Percentiles rank a stretch among this genome's conserved stretches.
Evolutionary conservation across 2,329 filamentous ascomycete species (phyloP).

Genomic region (Clarireedia homoeocarpa): DNA sequence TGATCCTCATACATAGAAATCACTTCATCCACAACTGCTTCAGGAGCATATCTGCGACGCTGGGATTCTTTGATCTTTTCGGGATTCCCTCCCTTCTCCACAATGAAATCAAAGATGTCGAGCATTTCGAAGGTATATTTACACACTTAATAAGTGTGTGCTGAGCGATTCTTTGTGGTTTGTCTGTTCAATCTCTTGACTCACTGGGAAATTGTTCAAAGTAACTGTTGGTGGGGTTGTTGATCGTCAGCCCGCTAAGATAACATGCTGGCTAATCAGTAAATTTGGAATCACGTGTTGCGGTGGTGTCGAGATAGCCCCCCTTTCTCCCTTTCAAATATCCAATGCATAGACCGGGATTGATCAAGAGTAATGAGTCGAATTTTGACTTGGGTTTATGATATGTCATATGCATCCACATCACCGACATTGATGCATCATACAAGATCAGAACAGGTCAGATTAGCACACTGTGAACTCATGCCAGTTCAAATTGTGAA

Average conservation of each 20-base stretch:
- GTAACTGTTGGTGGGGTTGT: constrained; percentile 7
- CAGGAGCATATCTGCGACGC: constrained; percentile 68
- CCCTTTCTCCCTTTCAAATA: neutral
- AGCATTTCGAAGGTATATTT: constrained; percentile 45
- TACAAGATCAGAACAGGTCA: neutral
- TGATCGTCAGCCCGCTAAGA: constrained; percentile 8
- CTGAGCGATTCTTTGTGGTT: neutral
- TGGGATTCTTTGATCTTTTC: constrained; percentile 91
- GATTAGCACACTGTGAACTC: neutral
- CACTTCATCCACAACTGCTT: constrained; percentile 83
- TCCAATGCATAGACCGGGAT: too few relatives aligned
- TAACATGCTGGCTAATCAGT: constrained; percentile 8
- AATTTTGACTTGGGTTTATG: too few relatives aligned
- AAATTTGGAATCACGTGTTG: neutral
- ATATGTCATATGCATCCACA: neutral
- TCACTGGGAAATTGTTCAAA: constrained; percentile 10
- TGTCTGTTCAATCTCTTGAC: constrained; percentile 4
- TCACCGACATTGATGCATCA: neutral
- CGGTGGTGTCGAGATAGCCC: neutral
- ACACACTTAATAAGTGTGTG: neutral
- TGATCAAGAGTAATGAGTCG: too few relatives aligned
- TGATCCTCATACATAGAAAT: constrained; percentile 83
- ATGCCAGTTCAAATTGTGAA: neutral
- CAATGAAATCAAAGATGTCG: constrained; percentile 71
- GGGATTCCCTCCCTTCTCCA: constrained; percentile 84